Base-by-base conservation (phyloP, 2,329 filamentous ascomycete genomes). In the Podosphaera aphanis region DNA sequence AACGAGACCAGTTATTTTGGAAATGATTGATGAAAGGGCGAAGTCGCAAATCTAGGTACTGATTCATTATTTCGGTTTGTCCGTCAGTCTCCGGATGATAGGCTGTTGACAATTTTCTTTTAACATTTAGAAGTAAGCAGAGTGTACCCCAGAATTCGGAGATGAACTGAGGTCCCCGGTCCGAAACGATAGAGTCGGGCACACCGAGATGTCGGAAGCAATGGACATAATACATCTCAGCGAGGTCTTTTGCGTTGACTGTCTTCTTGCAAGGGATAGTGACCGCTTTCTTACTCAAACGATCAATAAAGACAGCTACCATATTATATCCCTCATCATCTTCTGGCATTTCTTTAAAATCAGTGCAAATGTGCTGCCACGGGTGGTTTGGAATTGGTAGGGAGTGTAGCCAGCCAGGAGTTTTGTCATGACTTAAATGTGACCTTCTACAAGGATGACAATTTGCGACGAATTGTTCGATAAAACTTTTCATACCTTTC, bases 111-210 rank as follows among this genome's bases (percentile, higher is more conserved):
- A n/a, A n/a, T n/a, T n/a, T n/a, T n/a, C n/a, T n/a, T n/a, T n/a
- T n/a, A n/a, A n/a, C n/a, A n/a, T n/a, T n/a, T n/a, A n/a, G n/a
- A n/a, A n/a, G n/a, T n/a, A n/a, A n/a, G n/a, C n/a, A n/a, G n/a
- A n/a, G n/a, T n/a, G n/a, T n/a, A n/a, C n/a, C n/a, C n/a, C n/a
- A n/a, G n/a, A n/a, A n/a, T n/a, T n/a, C n/a, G n/a, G n/a, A n/a
- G n/a, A n/a, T n/a, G n/a, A 54, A 55, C 19, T 48, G 25, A 2
- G 39, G 31, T 19, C 47, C 48, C 25, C 45, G n/a, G 27, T 55
- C 47, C 16, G 45, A 49, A 13, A 54, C 39, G 21, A 55, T 43
- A 21, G 21, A 23, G 2, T 46, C 27, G 6, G 46, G 49, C 11
- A 21, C 5, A 13, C 44, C 33, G 4, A 29, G 16, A 43, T 43